A percentile compares a stretch with the other conserved stretches of the same genome.
Conservation (phyloP, 2,329 filamentous ascomycete genomes). For the Lachnellula cervina region DNA sequence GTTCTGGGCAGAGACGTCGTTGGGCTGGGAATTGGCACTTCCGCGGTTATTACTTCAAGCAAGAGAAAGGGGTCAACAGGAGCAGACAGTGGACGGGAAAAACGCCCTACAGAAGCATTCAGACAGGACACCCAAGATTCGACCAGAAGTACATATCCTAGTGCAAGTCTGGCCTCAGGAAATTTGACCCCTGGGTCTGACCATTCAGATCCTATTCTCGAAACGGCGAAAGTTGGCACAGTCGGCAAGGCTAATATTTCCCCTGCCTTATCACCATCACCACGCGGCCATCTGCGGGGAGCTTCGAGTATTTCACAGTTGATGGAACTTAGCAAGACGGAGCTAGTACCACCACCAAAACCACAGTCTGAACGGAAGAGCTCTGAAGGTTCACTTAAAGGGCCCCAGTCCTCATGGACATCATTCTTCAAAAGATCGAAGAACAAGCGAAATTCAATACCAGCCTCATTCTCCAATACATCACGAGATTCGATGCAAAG, state of each 20-base stretch:
- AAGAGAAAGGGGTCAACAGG: constrained; percentile 44
- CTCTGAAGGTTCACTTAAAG: constrained; percentile 48
- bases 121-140: constrained; percentile 16
- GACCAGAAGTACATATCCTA: constrained; percentile 11
- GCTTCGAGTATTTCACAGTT: constrained; percentile 50
- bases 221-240: constrained; percentile 43
- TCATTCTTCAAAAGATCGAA: constrained; percentile 63
- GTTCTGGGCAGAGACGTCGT: constrained; percentile 54
- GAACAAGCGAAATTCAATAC: constrained; percentile 49
- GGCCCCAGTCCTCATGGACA: constrained; percentile 55
- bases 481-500: constrained; percentile 78
- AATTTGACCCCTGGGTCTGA: constrained; percentile 29
- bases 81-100: constrained; percentile 32
- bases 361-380: constrained; percentile 38
- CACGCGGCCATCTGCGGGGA: constrained; percentile 40
- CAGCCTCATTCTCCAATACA: constrained; percentile 86
- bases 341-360: constrained; percentile 38
- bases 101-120: constrained; percentile 25
- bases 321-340: constrained; percentile 36
- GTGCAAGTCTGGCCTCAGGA: constrained; percentile 23
- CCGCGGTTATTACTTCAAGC: constrained; percentile 53
- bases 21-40: constrained; percentile 52
- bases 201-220: constrained; percentile 36
- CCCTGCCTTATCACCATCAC: constrained; percentile 39
- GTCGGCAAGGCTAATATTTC: constrained; percentile 44